Conservation (phyloP, 2,329 filamentous ascomycete genomes). For the Pseudocercospora fijiensis region DNA sequence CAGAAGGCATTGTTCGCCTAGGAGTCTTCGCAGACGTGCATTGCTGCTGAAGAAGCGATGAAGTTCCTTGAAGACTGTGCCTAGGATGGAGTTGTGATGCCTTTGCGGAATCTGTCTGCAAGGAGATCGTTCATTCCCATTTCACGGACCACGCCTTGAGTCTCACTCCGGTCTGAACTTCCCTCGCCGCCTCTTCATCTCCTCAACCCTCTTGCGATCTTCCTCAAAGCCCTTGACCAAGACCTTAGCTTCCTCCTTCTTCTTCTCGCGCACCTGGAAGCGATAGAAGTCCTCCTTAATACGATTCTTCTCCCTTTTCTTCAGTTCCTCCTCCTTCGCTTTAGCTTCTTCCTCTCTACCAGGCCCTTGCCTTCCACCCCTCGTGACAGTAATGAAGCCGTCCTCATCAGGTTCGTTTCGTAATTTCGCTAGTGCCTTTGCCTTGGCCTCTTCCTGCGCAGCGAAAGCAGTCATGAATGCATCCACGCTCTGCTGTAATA, state of each 20-base stretch:
- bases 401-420: constrained; percentile 87
- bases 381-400: constrained; percentile 88
- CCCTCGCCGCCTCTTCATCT: constrained; percentile 30
- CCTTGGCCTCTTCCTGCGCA: constrained; percentile 64
- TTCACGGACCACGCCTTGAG: no score
- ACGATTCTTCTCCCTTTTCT: constrained; percentile 59
- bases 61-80: neutral
- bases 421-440: constrained; percentile 60
- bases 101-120: no score
- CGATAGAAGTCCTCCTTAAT: constrained; percentile 74
- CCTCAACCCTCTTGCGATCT: constrained; percentile 29
- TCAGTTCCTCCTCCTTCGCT: constrained; percentile 61
- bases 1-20: neutral
- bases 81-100: neutral
- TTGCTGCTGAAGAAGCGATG: neutral
- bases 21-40: neutral
- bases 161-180: constrained; percentile 27
- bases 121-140: no score
- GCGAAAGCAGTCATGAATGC: constrained; percentile 80
- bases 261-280: constrained; percentile 77
- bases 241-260: constrained; percentile 70
- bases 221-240: constrained; percentile 68
- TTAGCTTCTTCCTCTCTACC: constrained; percentile 65
- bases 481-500: constrained; percentile 73
- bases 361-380: constrained; percentile 71